Evolutionary conservation across 768 basidiomycete species (phyloP).

Genomic region (Mycena belliarum): DNA sequence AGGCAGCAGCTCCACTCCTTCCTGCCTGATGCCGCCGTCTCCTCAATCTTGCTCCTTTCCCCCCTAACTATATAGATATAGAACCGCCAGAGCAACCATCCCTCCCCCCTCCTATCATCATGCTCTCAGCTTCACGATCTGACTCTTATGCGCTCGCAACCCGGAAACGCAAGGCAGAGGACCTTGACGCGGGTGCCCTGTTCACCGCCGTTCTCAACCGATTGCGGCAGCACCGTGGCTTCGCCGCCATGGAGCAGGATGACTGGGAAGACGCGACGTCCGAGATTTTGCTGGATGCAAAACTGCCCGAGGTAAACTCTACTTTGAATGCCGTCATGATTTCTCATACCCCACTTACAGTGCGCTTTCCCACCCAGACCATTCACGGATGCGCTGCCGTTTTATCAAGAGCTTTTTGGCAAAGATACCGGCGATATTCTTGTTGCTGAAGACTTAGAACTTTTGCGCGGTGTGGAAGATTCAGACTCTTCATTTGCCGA

Average conservation of each 20-base stretch:
- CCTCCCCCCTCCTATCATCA: too few species aligned
- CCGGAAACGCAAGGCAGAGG: too few species aligned
- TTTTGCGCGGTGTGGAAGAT: too few species aligned
- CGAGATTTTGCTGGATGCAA: neutral
- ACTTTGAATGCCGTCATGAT: neutral
- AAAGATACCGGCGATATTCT: neutral
- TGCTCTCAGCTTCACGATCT: too few species aligned
- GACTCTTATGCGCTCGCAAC: too few species aligned
- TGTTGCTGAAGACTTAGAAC: neutral
- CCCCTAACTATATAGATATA: too few species aligned
- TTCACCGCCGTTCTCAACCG: neutral
- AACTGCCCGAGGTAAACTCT: too few species aligned
- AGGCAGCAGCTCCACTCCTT: too few species aligned
- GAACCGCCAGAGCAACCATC: too few species aligned
- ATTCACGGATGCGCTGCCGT: neutral
- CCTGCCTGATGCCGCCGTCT: too few species aligned
- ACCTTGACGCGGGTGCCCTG: too few species aligned
- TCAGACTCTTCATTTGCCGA: neutral
- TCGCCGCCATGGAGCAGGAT: neutral
- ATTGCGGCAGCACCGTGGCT: neutral
- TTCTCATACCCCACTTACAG: constrained; percentile 4
- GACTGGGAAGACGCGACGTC: neutral
- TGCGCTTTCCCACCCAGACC: neutral
- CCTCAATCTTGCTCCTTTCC: too few species aligned
- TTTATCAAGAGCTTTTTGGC: neutral